Evolutionary conservation across 2,329 filamentous ascomycete species (phyloP).

Genomic region (Coniochaeta prunicola): DNA sequence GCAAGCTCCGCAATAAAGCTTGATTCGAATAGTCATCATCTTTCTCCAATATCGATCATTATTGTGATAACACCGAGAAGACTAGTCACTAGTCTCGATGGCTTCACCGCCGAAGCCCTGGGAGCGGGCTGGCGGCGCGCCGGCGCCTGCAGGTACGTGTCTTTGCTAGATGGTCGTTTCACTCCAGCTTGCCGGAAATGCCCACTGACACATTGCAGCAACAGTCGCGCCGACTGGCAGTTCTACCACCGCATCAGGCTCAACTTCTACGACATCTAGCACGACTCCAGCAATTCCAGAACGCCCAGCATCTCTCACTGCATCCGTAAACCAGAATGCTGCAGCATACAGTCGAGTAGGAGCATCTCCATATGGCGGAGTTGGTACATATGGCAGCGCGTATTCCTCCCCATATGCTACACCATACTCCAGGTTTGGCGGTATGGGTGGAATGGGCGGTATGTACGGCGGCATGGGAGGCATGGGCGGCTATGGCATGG

Average conservation of each 20-base stretch:
- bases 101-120: conserved; percentile 94
- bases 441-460: conserved; percentile 13
- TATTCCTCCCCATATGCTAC: conserved; percentile 14
- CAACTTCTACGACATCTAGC: conserved; percentile 34
- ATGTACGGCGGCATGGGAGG: conserved; percentile 31
- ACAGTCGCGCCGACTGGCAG: conserved; percentile 32
- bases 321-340: conserved; percentile 81
- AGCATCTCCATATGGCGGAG: conserved; percentile 19
- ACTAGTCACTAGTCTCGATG: conserved; percentile 29
- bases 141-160: conserved; percentile 39
- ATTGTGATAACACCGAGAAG: neutral
- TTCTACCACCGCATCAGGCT: conserved; percentile 29
- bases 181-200: neutral
- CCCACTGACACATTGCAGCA: conserved; percentile 31
- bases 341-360: conserved; percentile 67
- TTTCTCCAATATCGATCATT: neutral
- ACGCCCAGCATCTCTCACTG: conserved; percentile 68
- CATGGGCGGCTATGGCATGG: conserved; percentile 38
- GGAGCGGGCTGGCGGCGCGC: conserved; percentile 69
- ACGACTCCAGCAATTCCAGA: conserved; percentile 67
- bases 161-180: neutral
- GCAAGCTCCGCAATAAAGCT: neutral
- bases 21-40: neutral
- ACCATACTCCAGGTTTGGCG: conserved; percentile 21
- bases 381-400: conserved; percentile 8